Evolutionary conservation across 2,329 filamentous ascomycete species (phyloP).

Genomic region (Pseudogymnoascus sp.): DNA sequence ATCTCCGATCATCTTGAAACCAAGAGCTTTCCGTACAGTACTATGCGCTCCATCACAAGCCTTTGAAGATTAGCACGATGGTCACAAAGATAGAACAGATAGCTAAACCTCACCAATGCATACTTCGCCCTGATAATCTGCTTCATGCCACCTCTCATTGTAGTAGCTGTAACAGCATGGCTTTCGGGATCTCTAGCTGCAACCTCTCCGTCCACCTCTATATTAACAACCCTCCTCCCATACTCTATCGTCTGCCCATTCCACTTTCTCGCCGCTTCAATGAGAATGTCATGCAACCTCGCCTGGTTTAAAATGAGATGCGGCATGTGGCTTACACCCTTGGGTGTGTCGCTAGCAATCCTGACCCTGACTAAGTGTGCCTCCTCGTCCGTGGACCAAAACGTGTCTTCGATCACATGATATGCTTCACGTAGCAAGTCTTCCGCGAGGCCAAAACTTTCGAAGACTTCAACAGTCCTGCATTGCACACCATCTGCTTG

Average conservation of each 20-base stretch:
- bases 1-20: slow-evolving; percentile 50
- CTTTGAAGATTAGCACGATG: slow-evolving; percentile 9
- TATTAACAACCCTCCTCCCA: slow-evolving; percentile 42
- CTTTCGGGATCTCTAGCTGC: slow-evolving; percentile 38
- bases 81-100: no score
- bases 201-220: slow-evolving; percentile 36
- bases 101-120: slow-evolving; percentile 29
- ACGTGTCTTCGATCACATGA: slow-evolving; percentile 47
- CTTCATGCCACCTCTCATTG: no score
- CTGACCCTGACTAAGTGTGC: no score
- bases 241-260: slow-evolving; percentile 43
- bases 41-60: slow-evolving; percentile 45
- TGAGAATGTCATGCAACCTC: no score
- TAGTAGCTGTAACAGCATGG: no score
- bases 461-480: slow-evolving; percentile 39
- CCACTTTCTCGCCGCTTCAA: no score
- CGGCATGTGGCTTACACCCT: slow-evolving; percentile 38
- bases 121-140: slow-evolving; percentile 42
- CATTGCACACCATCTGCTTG: no score
- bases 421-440: slow-evolving; percentile 47
- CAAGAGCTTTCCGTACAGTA: slow-evolving; percentile 39
- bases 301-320: slow-evolving; percentile 53
- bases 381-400: slow-evolving; percentile 38
- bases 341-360: no score
- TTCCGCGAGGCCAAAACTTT: slow-evolving; percentile 48